Conservation (phyloP, 1,139 yeast species). For the Sporopachydermia cereana region DNA sequence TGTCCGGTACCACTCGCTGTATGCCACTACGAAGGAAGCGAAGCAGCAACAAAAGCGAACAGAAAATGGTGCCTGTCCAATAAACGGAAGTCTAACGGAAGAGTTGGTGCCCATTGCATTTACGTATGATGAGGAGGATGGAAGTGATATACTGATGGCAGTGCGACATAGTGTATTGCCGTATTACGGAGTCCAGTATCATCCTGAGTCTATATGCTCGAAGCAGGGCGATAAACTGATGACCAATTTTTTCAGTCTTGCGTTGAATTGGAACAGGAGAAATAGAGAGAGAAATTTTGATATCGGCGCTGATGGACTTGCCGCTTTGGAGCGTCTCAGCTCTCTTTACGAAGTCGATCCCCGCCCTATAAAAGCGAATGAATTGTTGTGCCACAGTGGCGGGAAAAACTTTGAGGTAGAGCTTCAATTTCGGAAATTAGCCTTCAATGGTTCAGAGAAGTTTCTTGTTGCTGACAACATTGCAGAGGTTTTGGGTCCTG, state of each 20-base stretch:
- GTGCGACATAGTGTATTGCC: conserved; percentile 51
- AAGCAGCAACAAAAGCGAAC: no score
- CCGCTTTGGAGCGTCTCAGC: not conserved
- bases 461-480: conserved; percentile 25
- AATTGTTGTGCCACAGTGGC: not conserved
- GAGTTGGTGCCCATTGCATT: conserved; percentile 46
- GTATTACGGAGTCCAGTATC: conserved; percentile 91
- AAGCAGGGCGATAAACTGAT: conserved; percentile 48
- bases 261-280: conserved; percentile 29
- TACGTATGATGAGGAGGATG: conserved; percentile 28
- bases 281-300: conserved; percentile 10
- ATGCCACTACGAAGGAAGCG: conserved; percentile 31
- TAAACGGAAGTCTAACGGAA: no score
- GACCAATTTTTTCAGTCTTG: conserved; percentile 48
- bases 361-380: not conserved
- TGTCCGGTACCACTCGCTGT: conserved; percentile 84
- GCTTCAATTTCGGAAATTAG: not conserved
- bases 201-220: conserved; percentile 92
- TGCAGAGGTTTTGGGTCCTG: conserved; percentile 34
- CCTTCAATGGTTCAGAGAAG: conserved; percentile 12
- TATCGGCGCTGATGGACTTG: not conserved
- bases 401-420: not conserved
- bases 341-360: conserved; percentile 3
- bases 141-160: conserved; percentile 58
- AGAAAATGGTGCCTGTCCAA: conserved; percentile 12